phyloP scores from a whole-genome alignment of 345 rosid species.

The Bruguiera sexangula region DNA sequence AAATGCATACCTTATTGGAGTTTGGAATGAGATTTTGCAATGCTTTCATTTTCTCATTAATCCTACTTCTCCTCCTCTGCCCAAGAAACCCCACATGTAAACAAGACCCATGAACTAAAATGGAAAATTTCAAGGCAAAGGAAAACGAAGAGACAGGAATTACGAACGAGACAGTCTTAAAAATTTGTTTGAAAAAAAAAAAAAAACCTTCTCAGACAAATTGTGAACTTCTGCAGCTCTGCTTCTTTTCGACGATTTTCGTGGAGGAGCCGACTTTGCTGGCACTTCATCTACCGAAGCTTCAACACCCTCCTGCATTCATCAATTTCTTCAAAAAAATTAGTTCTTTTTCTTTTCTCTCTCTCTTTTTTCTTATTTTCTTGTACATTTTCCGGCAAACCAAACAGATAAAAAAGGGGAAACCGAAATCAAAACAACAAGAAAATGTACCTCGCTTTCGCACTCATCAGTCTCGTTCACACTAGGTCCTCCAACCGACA shows the following conservation, averaged over 20 bases:
- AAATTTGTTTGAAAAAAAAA: neutral
- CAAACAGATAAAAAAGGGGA: constrained; percentile 5
- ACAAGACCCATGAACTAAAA: neutral
- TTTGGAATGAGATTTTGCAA: constrained; percentile 87
- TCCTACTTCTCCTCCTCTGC: constrained; percentile 95
- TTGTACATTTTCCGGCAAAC: constrained; percentile 7
- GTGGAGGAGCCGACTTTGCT: constrained; percentile 45
- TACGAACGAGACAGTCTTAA: neutral
- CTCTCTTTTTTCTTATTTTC: neutral
- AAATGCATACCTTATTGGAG: constrained; percentile 66
- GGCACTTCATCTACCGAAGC: constrained; percentile 52
- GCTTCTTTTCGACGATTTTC: constrained; percentile 68
- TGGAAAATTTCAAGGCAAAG: neutral
- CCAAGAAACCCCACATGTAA: constrained; percentile 2
- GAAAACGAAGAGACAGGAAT: neutral
- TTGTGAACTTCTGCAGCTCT: constrained; percentile 97
- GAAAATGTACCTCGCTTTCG: constrained; percentile 69
- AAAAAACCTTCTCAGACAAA: constrained; percentile 82
- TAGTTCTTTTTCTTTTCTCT: no score
- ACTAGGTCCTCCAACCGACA: constrained; percentile 43
- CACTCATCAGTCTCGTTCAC: constrained; percentile 58
- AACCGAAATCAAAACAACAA: neutral
- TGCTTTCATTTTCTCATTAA: constrained; percentile 98
- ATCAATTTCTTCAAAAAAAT: constrained; percentile 5
- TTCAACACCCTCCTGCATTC: constrained; percentile 59